These are phyloP conservation scores for Cryptococcus sp. DNA, from an alignment of 1,284 basidiomycete species.

Conservation along the genomic window DNA sequence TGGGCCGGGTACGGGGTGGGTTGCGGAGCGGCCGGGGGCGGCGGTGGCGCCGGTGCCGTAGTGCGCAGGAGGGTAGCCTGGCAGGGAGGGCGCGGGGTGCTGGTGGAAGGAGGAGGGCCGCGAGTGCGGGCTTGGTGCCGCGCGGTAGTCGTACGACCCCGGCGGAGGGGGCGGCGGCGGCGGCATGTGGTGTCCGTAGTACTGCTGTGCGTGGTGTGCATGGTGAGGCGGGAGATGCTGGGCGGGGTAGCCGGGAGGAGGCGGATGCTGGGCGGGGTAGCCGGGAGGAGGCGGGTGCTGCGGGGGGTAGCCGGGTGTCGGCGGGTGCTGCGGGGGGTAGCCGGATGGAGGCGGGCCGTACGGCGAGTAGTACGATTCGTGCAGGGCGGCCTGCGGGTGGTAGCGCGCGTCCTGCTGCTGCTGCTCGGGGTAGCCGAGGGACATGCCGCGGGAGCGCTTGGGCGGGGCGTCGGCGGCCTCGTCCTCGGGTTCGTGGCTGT, in stretches of 20 bases:
- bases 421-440: not conserved
- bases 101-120: not conserved
- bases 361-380: not conserved
- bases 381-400: not conserved
- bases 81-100: constrained; percentile 5
- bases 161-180: constrained; percentile 27
- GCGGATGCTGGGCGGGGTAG: constrained; percentile 3
- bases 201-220: constrained; percentile 6
- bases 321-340: constrained; percentile 3
- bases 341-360: not conserved
- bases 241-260: constrained; percentile 1
- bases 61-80: constrained; percentile 7
- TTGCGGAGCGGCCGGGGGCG: constrained; percentile 4
- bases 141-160: constrained; percentile 14
- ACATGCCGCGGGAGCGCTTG: constrained; percentile 17
- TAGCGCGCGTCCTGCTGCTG: not conserved
- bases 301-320: not conserved
- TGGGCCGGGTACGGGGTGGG: constrained; percentile 7
- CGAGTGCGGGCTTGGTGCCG: constrained; percentile 4
- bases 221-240: constrained; percentile 18
- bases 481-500: constrained; percentile 21
- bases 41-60: constrained; percentile 2
- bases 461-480: constrained; percentile 1
- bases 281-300: constrained; percentile 11
- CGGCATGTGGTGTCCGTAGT: constrained; percentile 16